A percentile compares a stretch with the other conserved stretches of the same genome.
Evolutionary conservation across 2,329 filamentous ascomycete genomes (phyloP).

Genomic region (Aspergillus sp.): DNA sequence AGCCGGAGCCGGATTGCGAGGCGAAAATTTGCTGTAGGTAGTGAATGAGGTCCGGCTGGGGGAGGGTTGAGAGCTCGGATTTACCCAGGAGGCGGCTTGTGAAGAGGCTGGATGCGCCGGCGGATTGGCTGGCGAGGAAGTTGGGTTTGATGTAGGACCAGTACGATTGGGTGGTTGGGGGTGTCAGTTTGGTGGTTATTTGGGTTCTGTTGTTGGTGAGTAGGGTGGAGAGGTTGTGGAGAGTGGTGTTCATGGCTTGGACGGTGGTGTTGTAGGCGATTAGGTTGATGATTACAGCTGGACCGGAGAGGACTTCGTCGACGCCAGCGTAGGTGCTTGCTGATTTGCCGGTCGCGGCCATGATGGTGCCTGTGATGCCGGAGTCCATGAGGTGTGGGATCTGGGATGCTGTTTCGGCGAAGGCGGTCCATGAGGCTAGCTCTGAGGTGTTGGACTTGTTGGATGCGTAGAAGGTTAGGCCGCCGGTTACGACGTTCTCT

Average conservation of each 20-base stretch:
- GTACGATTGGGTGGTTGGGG: constrained; percentile 25
- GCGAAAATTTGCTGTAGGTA: constrained; percentile 15
- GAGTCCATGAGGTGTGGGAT: constrained; percentile 26
- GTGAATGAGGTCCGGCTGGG: constrained; percentile 1
- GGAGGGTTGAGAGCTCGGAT: constrained; percentile 28
- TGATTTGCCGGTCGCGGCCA: constrained; percentile 4
- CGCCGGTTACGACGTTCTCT: constrained; percentile 19
- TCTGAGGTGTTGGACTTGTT: constrained; percentile 19
- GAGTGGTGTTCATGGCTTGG: neutral
- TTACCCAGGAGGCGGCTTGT: constrained; percentile 40
- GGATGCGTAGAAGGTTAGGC: constrained; percentile 13
- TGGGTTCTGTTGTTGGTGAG: neutral
- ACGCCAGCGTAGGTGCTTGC: neutral
- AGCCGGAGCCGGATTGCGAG: constrained; percentile 20
- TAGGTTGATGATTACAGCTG: neutral
- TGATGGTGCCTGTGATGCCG: constrained; percentile 5
- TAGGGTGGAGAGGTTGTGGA: constrained; percentile 4
- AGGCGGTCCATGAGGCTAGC: constrained; percentile 34
- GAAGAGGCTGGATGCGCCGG: constrained; percentile 34
- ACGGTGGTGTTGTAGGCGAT: constrained; percentile 1
- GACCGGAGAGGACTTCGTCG: too few relatives aligned
- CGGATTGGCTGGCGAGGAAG: constrained; percentile 29
- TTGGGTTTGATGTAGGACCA: constrained; percentile 15
- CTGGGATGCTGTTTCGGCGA: constrained; percentile 23
- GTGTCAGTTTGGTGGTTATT: neutral